Evolutionary conservation across 306 rosid species (phyloP), one percentile per base, ranked within the genome.

Genomic region (Cicer chorassanicum): DNA sequence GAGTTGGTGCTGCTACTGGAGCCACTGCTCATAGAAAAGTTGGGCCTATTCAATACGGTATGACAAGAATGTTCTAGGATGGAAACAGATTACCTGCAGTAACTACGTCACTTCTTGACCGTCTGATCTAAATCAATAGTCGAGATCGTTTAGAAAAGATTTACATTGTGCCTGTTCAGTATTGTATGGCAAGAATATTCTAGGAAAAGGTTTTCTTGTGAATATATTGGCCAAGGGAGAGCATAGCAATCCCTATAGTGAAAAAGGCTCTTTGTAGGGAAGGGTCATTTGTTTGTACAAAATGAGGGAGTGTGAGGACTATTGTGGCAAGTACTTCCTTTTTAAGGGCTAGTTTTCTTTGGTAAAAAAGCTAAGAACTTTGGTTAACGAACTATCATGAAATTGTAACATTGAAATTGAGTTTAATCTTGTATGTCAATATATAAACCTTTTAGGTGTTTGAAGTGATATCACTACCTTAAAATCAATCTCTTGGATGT

Each of bases 141-240:
- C 8, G 54, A 49, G 8, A n/a, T 5, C 1, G 2, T 7, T 15
- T 16, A 53, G 4, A 16, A 53, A 29, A 4, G 36, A 29, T 29
- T 29, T 29, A 29, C 36, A 29, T 84, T 19, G 91, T 84, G 1
- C 80, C 89, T 29, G 81, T 89, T 75, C 97, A 91, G 78, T 93
- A 80, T 70, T 89, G 98, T 7, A 82, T 90, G 88, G 59, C 90
- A 53, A 88, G 92, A 65, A 90, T 86, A 96, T 88, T 83, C 72
- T 88, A 81, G 70, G 65, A 75, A 50, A 43, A 4, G 38, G 54
- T 45, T 48, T 51, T 10, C 44, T 49, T 53, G 40, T 43, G 55
- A 53, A 19, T 54, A 49, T 65, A 67, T 62, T 75, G 53, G 72
- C 70, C 42, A 29, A 39, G 54, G 56, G 65, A 29, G 78, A 65